Evolutionary conservation across 148 eudicot genomes (phyloP).

Genomic region (Diospyros lotus): DNA sequence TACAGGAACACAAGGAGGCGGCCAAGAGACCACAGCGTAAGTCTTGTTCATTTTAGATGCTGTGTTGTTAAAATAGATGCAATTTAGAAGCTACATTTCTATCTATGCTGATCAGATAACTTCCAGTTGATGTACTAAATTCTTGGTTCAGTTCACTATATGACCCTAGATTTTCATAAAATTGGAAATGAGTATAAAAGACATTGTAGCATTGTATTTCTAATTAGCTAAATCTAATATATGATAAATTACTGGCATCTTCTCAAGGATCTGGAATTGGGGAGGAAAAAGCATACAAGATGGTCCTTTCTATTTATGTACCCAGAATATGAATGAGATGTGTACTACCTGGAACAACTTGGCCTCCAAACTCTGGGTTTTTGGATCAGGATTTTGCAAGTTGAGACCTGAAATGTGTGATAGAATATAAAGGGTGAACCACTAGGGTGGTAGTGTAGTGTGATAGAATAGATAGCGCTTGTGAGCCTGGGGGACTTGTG

Average conservation of each 20-base stretch:
- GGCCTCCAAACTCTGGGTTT: neutral
- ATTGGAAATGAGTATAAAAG: neutral
- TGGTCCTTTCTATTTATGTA: no score
- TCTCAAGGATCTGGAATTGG: no score
- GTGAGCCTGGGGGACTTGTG: neutral
- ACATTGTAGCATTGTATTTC: neutral
- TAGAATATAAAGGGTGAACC: neutral
- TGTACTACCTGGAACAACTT: neutral
- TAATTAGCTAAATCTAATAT: no score
- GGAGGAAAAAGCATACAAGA: no score
- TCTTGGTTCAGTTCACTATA: neutral
- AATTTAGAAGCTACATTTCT: neutral
- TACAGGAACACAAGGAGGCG: conserved; percentile 94
- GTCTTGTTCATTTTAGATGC: conserved; percentile 13
- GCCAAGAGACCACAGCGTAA: conserved; percentile 95
- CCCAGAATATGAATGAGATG: neutral
- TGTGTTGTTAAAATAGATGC: neutral
- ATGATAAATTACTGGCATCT: no score
- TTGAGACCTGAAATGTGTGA: conserved; percentile 7
- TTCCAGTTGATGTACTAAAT: neutral
- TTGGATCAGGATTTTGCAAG: neutral
- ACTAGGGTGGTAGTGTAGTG: neutral
- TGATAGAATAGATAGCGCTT: neutral
- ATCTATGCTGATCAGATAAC: neutral
- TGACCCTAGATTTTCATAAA: neutral